Conservation (phyloP, 345 rosid species). For the Erodium maritimum region DNA sequence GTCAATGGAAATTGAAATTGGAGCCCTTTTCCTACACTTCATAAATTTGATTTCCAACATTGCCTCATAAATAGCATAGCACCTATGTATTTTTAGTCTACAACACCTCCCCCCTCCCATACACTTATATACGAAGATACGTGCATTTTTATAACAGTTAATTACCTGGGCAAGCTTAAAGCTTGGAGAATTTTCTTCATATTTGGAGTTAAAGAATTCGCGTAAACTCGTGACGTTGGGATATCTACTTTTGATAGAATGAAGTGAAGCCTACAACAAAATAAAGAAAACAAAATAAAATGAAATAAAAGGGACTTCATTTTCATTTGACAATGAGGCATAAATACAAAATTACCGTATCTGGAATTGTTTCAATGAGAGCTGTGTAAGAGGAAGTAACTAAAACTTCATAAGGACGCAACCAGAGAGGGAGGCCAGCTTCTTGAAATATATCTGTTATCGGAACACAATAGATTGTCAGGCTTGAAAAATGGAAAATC, state of each 20-base stretch:
- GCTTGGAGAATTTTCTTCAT: constrained; percentile 67
- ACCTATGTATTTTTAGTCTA: too few species aligned
- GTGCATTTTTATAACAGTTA: too few species aligned
- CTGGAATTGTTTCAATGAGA: constrained; percentile 95
- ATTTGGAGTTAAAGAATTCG: constrained; percentile 86
- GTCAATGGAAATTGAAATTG: too few species aligned
- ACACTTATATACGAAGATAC: too few species aligned
- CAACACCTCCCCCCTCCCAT: too few species aligned
- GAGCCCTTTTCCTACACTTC: too few species aligned
- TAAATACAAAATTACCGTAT: constrained; percentile 50
- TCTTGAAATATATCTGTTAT: constrained; percentile 92
- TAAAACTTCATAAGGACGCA: constrained; percentile 91
- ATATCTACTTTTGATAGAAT: constrained; percentile 93
- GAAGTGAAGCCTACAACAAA: constrained; percentile 80
- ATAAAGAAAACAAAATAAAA: constrained; percentile 8
- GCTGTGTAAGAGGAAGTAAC: constrained; percentile 98
- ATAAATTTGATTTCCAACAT: neutral
- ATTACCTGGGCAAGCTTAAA: constrained; percentile 97
- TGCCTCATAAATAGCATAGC: neutral
- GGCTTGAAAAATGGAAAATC: too few species aligned
- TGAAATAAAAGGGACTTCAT: constrained; percentile 4
- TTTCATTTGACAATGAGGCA: constrained; percentile 6
- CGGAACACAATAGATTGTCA: constrained; percentile 8
- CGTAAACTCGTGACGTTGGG: constrained; percentile 72
- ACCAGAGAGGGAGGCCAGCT: constrained; percentile 99